phyloP scores from a whole-genome alignment of 306 rosid species.

The Luffa acutangula region DNA sequence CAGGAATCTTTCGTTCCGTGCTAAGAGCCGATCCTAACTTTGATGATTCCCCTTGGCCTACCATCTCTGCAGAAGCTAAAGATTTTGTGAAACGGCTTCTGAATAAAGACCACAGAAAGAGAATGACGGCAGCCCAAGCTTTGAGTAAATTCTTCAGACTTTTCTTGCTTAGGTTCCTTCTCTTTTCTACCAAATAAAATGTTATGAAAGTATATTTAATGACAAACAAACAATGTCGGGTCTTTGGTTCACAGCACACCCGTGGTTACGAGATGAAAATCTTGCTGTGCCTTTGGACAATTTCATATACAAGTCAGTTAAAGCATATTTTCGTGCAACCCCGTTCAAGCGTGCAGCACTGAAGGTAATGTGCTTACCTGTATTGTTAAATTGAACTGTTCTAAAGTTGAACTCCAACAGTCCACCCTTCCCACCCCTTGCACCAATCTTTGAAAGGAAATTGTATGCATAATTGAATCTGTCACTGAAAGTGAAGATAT shows the following conservation, averaged over 20 bases:
- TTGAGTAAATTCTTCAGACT: conserved; percentile 33
- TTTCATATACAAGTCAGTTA: conserved; percentile 69
- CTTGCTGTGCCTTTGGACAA: conserved; percentile 66
- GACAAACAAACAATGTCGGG: conserved; percentile 2
- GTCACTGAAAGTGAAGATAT: neutral
- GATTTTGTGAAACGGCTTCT: conserved; percentile 89
- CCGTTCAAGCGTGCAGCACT: conserved; percentile 78
- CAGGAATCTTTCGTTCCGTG: conserved; percentile 94
- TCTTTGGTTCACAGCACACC: conserved; percentile 70
- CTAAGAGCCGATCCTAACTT: conserved; percentile 90
- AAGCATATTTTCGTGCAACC: conserved; percentile 57
- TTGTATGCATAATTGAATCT: neutral
- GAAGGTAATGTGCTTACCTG: conserved; percentile 40
- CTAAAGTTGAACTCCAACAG: neutral
- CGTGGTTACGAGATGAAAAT: conserved; percentile 75
- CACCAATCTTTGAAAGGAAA: neutral
- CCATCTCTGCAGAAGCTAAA: conserved; percentile 80
- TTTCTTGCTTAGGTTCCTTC: neutral
- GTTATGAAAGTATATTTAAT: neutral
- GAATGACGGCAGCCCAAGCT: conserved; percentile 98
- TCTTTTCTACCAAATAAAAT: neutral
- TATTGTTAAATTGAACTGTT: neutral
- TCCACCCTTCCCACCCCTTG: neutral
- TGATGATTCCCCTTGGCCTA: conserved; percentile 88
- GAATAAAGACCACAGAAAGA: conserved; percentile 90